Evolutionary conservation across 768 basidiomycete species (phyloP), one percentile per base, ranked within the genome.

Genomic region (Inosperma sp.): DNA sequence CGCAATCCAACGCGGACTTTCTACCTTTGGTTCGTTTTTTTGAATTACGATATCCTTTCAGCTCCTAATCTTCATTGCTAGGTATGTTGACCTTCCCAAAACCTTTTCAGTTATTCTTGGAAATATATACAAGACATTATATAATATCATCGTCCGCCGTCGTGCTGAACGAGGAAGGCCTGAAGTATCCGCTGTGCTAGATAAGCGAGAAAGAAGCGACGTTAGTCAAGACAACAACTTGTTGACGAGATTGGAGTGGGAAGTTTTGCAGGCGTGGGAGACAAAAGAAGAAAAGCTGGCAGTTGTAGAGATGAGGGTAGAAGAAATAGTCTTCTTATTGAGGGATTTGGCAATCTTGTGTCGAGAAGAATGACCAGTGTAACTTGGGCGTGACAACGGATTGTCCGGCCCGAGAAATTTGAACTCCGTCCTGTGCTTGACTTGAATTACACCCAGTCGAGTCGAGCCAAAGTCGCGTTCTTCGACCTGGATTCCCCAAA

Each of bases 51-150:
- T 2, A 17, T 44, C n/a, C 31, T 19, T 48, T 48, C 23, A 13
- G 56, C 36, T 35, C 10, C 19, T 58, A 21, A 45, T 21, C 7
- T 10, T 47, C 33, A 56, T 17, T 35, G 58, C n/a, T 49, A 96
- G 94, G 95, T 86, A 86, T 65, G 87, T 96, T 45, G 92, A 97
- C 69, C 76, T 90, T 7, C 72, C 79, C 29, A 88, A 92, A 63
- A 88, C 89, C 8, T 91, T 88, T 61, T 81, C 86, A 17, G 75
- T 84, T 9, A 75, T 96, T 17, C 71, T 95, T 13, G 79, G 79
- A 25, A 81, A 81, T 56, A 71, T 94, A 29, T 94, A 94, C 76
- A 95, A 97, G 69, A 91, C 88, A 0, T 63, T 98, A 48, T 92
- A 80, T 64, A 98, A 99, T 65, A 83, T 96, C 54, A 73, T 82